Evolutionary conservation across 2,329 filamentous ascomycete genomes (phyloP).

Genomic region (Aurifilum marmelostoma): DNA sequence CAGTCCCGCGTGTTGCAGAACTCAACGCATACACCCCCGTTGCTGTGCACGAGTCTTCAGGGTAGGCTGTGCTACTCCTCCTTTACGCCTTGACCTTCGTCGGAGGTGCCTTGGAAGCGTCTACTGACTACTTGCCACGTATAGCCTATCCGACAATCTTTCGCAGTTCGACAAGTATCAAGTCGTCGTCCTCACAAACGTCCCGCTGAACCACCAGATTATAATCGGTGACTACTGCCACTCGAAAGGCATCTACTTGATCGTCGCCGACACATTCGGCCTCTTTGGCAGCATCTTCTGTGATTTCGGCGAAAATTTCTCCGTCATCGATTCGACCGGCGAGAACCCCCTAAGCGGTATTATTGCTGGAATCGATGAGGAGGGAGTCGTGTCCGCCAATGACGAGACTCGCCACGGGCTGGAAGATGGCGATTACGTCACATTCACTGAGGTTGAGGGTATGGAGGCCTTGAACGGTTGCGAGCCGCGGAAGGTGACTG

Average conservation of each 20-base stretch:
- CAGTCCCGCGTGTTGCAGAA: conserved; percentile 87
- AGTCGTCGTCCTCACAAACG: conserved; percentile 87
- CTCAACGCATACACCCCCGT: conserved; percentile 97
- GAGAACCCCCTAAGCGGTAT: conserved; percentile 89
- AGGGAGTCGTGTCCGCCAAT: conserved; percentile 87
- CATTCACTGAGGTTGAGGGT: conserved; percentile 89
- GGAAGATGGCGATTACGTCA: conserved; percentile 95
- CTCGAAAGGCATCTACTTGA: conserved; percentile 86
- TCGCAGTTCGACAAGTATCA: conserved; percentile 88
- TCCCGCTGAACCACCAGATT: conserved; percentile 78
- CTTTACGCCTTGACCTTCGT: neutral
- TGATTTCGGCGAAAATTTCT: conserved; percentile 95
- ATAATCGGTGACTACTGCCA: conserved; percentile 92
- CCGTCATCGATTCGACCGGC: conserved; percentile 84
- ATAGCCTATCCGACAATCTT: conserved; percentile 74
- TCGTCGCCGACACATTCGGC: conserved; percentile 87
- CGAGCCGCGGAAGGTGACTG: conserved; percentile 86
- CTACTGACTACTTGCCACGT: conserved; percentile 28
- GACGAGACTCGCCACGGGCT: conserved; percentile 95
- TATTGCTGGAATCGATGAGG: conserved; percentile 84
- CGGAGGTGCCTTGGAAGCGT: neutral
- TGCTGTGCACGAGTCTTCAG: conserved; percentile 67
- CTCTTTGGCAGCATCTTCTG: conserved; percentile 96
- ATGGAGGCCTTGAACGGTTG: conserved; percentile 86
- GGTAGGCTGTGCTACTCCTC: conserved; percentile 42